Evolutionary conservation across 495 filamentous ascomycete genomes (phyloP), one percentile per base, ranked within the genome.

Genomic region (Hyaloscypha finlandica): DNA sequence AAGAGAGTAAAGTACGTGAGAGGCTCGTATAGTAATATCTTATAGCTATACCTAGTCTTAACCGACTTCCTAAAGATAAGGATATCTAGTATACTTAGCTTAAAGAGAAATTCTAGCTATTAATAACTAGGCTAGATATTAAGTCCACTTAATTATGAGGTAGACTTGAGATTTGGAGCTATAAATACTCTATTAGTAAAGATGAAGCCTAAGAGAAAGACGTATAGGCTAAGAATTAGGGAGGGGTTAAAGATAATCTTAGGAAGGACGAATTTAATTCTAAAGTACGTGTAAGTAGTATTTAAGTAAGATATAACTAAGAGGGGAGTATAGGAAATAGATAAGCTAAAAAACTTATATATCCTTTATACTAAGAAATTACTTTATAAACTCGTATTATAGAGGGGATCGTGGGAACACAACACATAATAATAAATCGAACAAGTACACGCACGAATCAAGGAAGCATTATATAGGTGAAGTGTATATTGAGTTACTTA

Each of bases 321-420:
- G 16, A 29, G 31, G 59, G 52, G 30, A 42, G 6, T 22, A 37
- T 35, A 19, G 6, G 25, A 22, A 22, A 8, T 29, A 3, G 3
- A 37, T 37, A 52, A 39, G 59, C 66, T 25, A 67, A 67, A 19
- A 57, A 61, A 71, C 70, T 53, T 76, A 77, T 68, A 59, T 61
- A 64, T 73, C 74, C 61, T 80, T 80, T 4, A 16, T 60, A 31
- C 74, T 68, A 37, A 80, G 75, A 66, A 73, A 78, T 56, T 14
- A 62, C 65, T 77, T 80, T 19, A 64, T 78, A 59, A 77, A 80
- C 68, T 78, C n/a, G n/a, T n/a, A n/a, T n/a, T n/a, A n/a, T n/a
- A n/a, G n/a, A n/a, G n/a, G n/a, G n/a, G n/a, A n/a, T n/a, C n/a
- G n/a, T n/a, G n/a, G n/a, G n/a, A n/a, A n/a, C n/a, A n/a, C n/a